phyloP scores from a whole-genome alignment of 345 rosid genomes.

The Syzygium grande region DNA sequence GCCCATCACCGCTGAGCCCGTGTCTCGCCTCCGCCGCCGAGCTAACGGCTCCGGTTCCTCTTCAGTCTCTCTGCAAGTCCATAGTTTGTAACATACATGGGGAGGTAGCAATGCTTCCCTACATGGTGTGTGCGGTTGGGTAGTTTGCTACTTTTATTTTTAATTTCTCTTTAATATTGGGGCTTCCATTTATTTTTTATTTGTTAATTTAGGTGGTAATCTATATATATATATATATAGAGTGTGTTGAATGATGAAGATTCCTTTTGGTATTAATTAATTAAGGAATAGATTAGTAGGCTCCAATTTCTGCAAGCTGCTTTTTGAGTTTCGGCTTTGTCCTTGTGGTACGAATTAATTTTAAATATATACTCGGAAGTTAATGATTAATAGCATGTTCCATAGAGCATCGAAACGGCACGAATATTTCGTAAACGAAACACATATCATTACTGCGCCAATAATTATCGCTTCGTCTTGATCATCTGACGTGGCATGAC shows the following conservation, averaged over 20 bases:
- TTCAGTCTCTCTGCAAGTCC: not conserved
- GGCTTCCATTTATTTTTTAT: not conserved
- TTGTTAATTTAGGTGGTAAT: not conserved
- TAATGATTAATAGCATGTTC: not conserved
- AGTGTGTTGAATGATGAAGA: conserved; percentile 44
- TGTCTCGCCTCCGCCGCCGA: not conserved
- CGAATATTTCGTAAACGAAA: not conserved
- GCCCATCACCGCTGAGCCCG: conserved; percentile 12
- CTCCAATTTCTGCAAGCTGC: not conserved
- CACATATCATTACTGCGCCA: not conserved
- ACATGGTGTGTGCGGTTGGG: not conserved
- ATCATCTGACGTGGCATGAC: not conserved
- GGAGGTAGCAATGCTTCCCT: not conserved
- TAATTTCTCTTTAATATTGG: conserved; percentile 3
- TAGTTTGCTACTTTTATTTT: not conserved
- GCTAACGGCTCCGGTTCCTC: not conserved
- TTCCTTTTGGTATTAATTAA: conserved; percentile 27
- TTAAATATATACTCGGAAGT: not conserved
- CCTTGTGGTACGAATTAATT: not conserved
- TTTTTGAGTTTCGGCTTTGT: not conserved
- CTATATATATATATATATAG: not conserved
- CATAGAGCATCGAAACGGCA: not conserved
- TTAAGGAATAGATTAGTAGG: conserved; percentile 10
- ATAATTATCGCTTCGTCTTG: not conserved
- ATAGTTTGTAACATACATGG: not conserved